These are phyloP conservation scores for Colletotrichum acutatum DNA, from an alignment of 2,329 filamentous ascomycete species.

Conservation along the genomic window DNA sequence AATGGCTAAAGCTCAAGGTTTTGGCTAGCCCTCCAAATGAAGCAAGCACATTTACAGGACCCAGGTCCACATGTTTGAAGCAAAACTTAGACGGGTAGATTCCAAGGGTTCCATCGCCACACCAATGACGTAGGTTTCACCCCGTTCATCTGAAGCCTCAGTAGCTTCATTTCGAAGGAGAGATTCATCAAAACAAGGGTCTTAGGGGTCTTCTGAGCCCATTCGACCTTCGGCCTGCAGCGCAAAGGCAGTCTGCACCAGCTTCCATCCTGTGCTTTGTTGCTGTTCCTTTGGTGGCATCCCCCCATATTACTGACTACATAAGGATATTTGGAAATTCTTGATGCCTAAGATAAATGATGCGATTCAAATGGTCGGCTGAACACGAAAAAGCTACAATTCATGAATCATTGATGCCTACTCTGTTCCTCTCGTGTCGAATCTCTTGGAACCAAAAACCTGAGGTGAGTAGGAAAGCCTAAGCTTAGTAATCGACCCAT, in stretches of 20 bases:
- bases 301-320: background rate
- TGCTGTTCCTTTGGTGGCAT: background rate
- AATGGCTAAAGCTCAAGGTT: background rate
- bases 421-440: background rate
- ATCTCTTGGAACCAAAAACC: slow-evolving; percentile 1
- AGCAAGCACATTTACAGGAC: too few species aligned
- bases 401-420: background rate
- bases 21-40: background rate
- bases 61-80: background rate
- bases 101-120: background rate
- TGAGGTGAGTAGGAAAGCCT: background rate
- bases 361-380: background rate
- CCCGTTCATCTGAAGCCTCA: background rate
- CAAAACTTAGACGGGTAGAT: background rate
- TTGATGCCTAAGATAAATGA: background rate
- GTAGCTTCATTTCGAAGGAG: too few species aligned
- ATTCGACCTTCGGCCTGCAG: background rate
- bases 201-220: background rate
- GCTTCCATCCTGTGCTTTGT: background rate
- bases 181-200: background rate
- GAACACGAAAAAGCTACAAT: background rate
- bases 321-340: background rate
- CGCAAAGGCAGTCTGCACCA: background rate
- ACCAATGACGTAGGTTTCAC: slow-evolving; percentile 3
- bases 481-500: slow-evolving; percentile 25